Conservation (phyloP, 2,329 filamentous ascomycete species). For the Fusarium sp. region DNA sequence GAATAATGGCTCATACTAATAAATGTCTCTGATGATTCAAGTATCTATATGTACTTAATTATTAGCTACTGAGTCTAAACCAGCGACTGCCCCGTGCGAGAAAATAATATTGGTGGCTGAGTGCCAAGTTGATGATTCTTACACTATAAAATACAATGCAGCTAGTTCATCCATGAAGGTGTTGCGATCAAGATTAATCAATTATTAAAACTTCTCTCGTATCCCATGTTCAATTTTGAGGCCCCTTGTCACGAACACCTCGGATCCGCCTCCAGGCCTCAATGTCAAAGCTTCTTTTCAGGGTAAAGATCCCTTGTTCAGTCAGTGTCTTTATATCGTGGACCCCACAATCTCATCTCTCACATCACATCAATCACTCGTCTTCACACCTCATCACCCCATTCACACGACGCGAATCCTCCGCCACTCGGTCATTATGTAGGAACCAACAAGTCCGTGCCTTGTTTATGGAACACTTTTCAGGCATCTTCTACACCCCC, state of each 20-base stretch:
- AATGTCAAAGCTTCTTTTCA: constrained; percentile 24
- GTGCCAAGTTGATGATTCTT: constrained; percentile 17
- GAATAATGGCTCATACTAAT: neutral
- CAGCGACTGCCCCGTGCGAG: constrained; percentile 12
- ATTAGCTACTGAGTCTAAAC: neutral
- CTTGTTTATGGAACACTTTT: constrained; percentile 11
- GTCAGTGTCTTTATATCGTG: constrained; percentile 13
- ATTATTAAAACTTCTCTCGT: neutral
- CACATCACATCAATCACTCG: constrained; percentile 24
- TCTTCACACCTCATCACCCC: constrained; percentile 29
- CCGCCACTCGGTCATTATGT: constrained; percentile 8
- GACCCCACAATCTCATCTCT: constrained; percentile 41
- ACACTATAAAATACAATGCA: neutral
- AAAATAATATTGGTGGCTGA: constrained; percentile 6
- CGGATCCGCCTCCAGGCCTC: constrained; percentile 43
- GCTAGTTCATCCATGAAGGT: constrained; percentile 3
- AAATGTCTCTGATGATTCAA: constrained; percentile 15
- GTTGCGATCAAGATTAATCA: constrained; percentile 16
- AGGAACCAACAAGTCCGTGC: constrained; percentile 4
- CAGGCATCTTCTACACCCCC: constrained; percentile 23
- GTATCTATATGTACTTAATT: neutral
- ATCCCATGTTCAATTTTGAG: constrained; percentile 26
- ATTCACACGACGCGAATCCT: constrained; percentile 9
- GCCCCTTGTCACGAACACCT: constrained; percentile 42
- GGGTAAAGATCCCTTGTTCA: constrained; percentile 20